A percentile compares a stretch with the other conserved stretches of the same genome.
These are phyloP conservation scores for Strigomonas culicis DNA, from an alignment of 208 protist species.

Conservation along the genomic window DNA sequence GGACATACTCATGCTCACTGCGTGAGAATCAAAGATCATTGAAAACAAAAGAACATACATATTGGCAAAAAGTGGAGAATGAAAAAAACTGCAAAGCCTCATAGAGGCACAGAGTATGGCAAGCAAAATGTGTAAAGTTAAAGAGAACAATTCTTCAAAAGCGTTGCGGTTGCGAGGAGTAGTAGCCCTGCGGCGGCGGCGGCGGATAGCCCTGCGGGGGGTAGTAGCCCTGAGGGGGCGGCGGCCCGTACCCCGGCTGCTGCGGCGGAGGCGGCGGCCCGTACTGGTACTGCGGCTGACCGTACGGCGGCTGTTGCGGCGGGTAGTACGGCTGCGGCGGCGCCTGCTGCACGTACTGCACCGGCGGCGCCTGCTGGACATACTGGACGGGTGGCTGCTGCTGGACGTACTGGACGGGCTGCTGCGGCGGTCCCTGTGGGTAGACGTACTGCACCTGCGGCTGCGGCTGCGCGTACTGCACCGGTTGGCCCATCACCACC, in stretches of 20 bases:
- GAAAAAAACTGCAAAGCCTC: not conserved
- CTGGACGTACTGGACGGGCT: not conserved
- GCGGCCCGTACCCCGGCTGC: conserved; percentile 18
- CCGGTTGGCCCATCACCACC: conserved; percentile 1
- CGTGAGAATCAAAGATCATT: not conserved
- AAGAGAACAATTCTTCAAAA: no score
- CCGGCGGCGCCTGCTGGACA: conserved; percentile 8
- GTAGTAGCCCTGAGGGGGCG: conserved; percentile 24
- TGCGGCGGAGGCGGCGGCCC: conserved; percentile 13
- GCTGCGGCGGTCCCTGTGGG: not conserved
- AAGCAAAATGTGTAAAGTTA: conserved; percentile 9
- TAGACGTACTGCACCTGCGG: not conserved
- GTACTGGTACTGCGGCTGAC: conserved; percentile 15
- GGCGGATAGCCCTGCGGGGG: not conserved
- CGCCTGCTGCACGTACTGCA: conserved; percentile 7
- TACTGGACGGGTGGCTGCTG: not conserved
- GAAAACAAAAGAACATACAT: not conserved
- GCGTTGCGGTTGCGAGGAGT: conserved; percentile 17
- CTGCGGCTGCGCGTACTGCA: conserved; percentile 8
- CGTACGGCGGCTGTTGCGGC: conserved; percentile 14
- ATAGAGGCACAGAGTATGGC: not conserved
- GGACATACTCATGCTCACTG: no score
- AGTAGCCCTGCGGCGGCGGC: not conserved
- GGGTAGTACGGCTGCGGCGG: conserved; percentile 16
- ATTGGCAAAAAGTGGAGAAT: not conserved